Conservation (phyloP, 306 rosid genomes). For the Crotalaria pallida region DNA sequence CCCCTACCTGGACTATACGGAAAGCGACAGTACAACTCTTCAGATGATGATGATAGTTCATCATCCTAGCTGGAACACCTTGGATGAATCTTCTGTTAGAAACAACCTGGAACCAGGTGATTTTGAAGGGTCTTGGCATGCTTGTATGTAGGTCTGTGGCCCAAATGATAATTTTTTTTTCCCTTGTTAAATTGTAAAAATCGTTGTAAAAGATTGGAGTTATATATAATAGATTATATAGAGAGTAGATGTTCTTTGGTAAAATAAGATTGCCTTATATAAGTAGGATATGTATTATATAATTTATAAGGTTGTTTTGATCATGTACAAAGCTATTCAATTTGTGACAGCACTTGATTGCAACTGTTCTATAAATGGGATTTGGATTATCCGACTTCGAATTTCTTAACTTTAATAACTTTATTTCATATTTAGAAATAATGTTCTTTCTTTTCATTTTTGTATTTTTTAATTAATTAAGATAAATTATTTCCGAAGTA, state of each 20-base stretch:
- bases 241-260: conserved; percentile 41
- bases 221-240: conserved; percentile 50
- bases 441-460: too few species aligned
- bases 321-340: conserved; percentile 30
- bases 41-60: conserved; percentile 56
- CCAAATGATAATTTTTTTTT: conserved; percentile 15
- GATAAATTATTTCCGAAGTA: too few species aligned
- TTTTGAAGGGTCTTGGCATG: conserved; percentile 32
- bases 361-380: not conserved
- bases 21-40: conserved; percentile 38
- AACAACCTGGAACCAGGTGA: conserved; percentile 45
- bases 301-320: conserved; percentile 13
- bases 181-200: conserved; percentile 46
- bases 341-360: conserved; percentile 5
- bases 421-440: too few species aligned
- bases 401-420: too few species aligned
- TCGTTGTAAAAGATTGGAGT: conserved; percentile 60
- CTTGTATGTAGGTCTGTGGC: conserved; percentile 18
- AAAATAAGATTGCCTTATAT: conserved; percentile 24
- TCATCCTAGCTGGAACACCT: conserved; percentile 39
- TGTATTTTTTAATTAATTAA: too few species aligned
- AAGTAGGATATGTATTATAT: conserved; percentile 20
- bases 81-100: conserved; percentile 35
- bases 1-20: conserved; percentile 49
- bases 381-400: too few species aligned